phyloP scores from a whole-genome alignment of 2,329 filamentous ascomycete genomes.

The Aquanectria penicillioides region DNA sequence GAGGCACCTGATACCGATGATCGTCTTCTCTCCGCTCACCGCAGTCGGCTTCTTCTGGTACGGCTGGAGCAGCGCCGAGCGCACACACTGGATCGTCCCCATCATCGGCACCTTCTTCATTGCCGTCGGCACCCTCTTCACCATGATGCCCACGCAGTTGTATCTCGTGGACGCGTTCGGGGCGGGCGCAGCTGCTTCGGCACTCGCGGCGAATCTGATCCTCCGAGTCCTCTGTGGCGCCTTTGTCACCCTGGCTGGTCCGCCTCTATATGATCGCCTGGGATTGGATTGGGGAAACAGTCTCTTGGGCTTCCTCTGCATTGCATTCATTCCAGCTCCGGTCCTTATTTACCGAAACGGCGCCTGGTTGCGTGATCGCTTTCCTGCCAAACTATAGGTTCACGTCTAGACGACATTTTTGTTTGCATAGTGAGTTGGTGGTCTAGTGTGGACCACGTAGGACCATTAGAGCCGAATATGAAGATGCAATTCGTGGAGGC shows the following conservation, averaged over 20 bases:
- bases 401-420: neutral
- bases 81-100: constrained; percentile 66
- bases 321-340: constrained; percentile 47
- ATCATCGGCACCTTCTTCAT: constrained; percentile 65
- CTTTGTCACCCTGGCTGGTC: constrained; percentile 65
- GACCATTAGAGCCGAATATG: too few species aligned
- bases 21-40: constrained; percentile 61
- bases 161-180: constrained; percentile 43
- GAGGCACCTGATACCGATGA: constrained; percentile 63
- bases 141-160: constrained; percentile 44
- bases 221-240: constrained; percentile 68
- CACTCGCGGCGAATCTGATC: constrained; percentile 33
- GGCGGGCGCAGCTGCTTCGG: constrained; percentile 35
- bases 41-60: constrained; percentile 66
- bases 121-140: constrained; percentile 54
- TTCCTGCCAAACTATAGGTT: constrained; percentile 25
- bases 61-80: constrained; percentile 64
- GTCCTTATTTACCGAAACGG: constrained; percentile 31
- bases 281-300: constrained; percentile 56
- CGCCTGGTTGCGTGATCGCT: constrained; percentile 21
- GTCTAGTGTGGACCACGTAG: too few species aligned
- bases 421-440: too few species aligned
- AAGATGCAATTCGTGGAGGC: too few species aligned
- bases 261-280: constrained; percentile 46
- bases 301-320: constrained; percentile 50